These are phyloP conservation scores for Starmerella kuoi DNA, from an alignment of 805 yeast species.

Conservation along the genomic window DNA sequence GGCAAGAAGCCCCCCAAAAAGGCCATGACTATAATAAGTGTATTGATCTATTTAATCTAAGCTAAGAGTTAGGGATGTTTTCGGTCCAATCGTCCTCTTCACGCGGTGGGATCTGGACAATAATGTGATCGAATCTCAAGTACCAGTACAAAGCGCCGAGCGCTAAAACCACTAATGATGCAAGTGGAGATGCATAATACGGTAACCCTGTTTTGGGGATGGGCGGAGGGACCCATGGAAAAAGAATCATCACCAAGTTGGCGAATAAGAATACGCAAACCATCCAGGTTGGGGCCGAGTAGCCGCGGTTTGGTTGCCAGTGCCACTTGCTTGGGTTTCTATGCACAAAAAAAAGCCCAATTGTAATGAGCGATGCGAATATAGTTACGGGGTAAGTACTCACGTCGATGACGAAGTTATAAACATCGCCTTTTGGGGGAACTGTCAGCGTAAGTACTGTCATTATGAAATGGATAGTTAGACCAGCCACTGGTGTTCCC, in stretches of 20 bases:
- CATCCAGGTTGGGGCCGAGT: constrained; percentile 16
- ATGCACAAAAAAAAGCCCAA: constrained; percentile 44
- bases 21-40: no score
- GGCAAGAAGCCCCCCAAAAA: no score
- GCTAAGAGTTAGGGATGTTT: not conserved
- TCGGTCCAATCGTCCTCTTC: constrained; percentile 5
- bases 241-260: constrained; percentile 40
- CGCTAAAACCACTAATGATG: constrained; percentile 37
- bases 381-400: constrained; percentile 55
- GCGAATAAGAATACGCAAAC: constrained; percentile 34
- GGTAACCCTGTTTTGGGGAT: constrained; percentile 32
- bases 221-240: constrained; percentile 49
- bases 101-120: constrained; percentile 3
- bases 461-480: constrained; percentile 44
- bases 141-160: constrained; percentile 36
- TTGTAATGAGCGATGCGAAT: constrained; percentile 41
- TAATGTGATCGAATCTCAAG: constrained; percentile 6
- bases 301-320: constrained; percentile 27
- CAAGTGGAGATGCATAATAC: constrained; percentile 46
- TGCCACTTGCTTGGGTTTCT: constrained; percentile 30
- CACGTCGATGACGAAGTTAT: constrained; percentile 49
- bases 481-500: constrained; percentile 34
- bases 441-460: constrained; percentile 42
- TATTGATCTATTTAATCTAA: no score
- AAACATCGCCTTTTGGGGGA: constrained; percentile 54